These are phyloP conservation scores for Aspergillus sp. DNA, from an alignment of 2,329 filamentous ascomycete species.

Conservation along the genomic window DNA sequence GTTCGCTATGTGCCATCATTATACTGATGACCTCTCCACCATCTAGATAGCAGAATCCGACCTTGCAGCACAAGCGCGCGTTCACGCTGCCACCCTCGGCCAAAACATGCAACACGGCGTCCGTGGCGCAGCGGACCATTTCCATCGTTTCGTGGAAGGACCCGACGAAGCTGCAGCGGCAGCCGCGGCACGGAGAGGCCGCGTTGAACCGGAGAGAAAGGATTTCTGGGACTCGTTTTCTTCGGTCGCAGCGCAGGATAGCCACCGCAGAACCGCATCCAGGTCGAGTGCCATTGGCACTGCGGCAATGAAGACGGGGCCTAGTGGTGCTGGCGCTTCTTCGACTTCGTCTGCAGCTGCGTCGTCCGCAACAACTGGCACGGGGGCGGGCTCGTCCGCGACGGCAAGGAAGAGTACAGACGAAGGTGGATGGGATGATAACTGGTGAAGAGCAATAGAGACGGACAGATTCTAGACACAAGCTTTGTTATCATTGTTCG, in stretches of 20 bases:
- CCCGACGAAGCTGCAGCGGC: conserved; percentile 50
- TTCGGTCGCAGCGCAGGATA: conserved; percentile 53
- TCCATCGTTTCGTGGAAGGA: conserved; percentile 87
- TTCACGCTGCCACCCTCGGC: conserved; percentile 56
- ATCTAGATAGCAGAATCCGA: conserved; percentile 75
- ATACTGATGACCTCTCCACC: conserved; percentile 8
- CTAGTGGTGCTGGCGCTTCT: conserved; percentile 13
- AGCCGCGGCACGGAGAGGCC: conserved; percentile 41
- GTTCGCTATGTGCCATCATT: too few species aligned
- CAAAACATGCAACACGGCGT: conserved; percentile 67
- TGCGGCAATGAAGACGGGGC: conserved; percentile 61
- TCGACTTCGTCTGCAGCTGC: conserved; percentile 16
- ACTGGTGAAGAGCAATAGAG: conserved; percentile 36
- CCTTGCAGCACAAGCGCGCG: conserved; percentile 70
- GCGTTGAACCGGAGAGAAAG: conserved; percentile 66
- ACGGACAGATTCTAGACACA: too few species aligned
- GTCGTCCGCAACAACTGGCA: conserved; percentile 22
- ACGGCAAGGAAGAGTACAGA: conserved; percentile 43
- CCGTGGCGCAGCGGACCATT: conserved; percentile 73
- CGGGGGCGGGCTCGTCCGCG: conserved; percentile 16
- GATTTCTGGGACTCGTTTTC: conserved; percentile 95
- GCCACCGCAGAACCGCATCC: conserved; percentile 32
- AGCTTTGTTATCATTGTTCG: too few species aligned
- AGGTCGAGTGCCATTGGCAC: conserved; percentile 61
- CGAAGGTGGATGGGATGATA: conserved; percentile 54